These are phyloP conservation scores for Penicillium janthinellum DNA, from an alignment of 2,329 filamentous ascomycete species.

Conservation along the genomic window DNA sequence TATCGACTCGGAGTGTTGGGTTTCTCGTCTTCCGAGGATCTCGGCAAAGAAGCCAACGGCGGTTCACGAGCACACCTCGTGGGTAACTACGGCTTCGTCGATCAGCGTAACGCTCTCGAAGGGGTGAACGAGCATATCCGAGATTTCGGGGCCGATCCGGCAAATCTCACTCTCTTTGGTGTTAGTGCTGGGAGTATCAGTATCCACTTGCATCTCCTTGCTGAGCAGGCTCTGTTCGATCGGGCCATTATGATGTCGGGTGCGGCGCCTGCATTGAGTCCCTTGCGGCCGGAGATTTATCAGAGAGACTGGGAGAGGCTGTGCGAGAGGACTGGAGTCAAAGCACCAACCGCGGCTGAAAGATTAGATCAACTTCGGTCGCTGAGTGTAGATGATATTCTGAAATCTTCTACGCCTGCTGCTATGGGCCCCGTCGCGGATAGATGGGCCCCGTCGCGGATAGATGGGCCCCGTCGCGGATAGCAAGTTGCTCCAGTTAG, in stretches of 20 bases:
- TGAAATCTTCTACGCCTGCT: slow-evolving; percentile 4
- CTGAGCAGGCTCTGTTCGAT: slow-evolving; percentile 7
- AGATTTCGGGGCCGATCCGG: slow-evolving; percentile 9
- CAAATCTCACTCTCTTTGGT: slow-evolving; percentile 10
- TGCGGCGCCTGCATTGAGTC: slow-evolving; percentile 4
- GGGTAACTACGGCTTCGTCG: slow-evolving; percentile 8
- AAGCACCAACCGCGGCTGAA: not conserved
- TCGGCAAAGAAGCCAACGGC: slow-evolving; percentile 2
- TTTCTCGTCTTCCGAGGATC: slow-evolving; percentile 7
- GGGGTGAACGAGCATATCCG: slow-evolving; percentile 10
- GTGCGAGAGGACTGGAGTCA: slow-evolving; percentile 3
- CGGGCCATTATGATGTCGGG: slow-evolving; percentile 15
- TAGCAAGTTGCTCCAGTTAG: not conserved
- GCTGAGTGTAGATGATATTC: slow-evolving; percentile 1
- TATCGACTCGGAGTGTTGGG: slow-evolving; percentile 11
- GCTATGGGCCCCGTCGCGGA: slow-evolving; percentile 12
- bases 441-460: not conserved
- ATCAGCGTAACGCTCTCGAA: slow-evolving; percentile 13
- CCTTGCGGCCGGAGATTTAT: not conserved
- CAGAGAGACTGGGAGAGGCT: slow-evolving; percentile 5
- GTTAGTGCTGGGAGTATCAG: slow-evolving; percentile 11
- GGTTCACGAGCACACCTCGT: not conserved
- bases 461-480: no score
- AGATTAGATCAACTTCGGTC: slow-evolving; percentile 2
- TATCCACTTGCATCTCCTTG: slow-evolving; percentile 11